These are phyloP conservation scores for Phytopythium helicoides DNA, from an alignment of 352 stramenopile genomes.

Conservation along the genomic window DNA sequence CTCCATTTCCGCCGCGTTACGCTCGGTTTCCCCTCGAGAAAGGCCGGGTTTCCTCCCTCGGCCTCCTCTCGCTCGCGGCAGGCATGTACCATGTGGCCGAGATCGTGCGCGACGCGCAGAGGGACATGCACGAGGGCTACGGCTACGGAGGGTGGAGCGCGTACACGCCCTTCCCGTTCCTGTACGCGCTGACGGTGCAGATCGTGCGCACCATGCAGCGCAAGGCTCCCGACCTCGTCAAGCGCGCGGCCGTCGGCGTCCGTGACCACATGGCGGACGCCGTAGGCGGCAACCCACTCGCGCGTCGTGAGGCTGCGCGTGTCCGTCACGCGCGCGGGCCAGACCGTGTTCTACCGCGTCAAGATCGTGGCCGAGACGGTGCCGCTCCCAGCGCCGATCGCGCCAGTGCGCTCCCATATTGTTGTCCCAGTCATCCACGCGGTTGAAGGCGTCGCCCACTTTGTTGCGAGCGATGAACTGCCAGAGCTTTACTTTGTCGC, in stretches of 20 bases:
- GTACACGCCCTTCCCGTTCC: conserved; percentile 81
- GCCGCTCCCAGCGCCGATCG: conserved; percentile 41
- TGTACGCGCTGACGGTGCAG: conserved; percentile 58
- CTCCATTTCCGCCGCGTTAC: too few relatives aligned
- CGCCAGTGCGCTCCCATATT: conserved; percentile 52
- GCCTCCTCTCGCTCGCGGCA: not conserved
- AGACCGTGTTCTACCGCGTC: conserved; percentile 65
- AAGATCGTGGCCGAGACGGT: conserved; percentile 55
- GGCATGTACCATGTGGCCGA: conserved; percentile 82
- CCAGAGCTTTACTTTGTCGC: conserved; percentile 85
- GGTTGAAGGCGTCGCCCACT: conserved; percentile 69
- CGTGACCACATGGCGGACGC: conserved; percentile 66
- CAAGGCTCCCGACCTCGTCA: conserved; percentile 71
- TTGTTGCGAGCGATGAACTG: conserved; percentile 80
- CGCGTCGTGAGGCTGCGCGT: conserved; percentile 59
- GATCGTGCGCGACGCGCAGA: conserved; percentile 77
- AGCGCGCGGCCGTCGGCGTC: conserved; percentile 58
- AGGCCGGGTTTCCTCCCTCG: not conserved
- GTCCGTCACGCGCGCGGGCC: conserved; percentile 52
- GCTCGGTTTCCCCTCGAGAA: too few relatives aligned
- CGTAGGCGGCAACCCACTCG: conserved; percentile 44
- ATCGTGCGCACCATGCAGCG: conserved; percentile 75
- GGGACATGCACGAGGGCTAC: conserved; percentile 64
- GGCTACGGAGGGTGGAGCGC: conserved; percentile 31
- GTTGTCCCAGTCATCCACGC: conserved; percentile 64